Percentiles rank a stretch among this genome's conserved stretches.
Conservation (phyloP, 164 flowering plant genomes). For the Nelumbo lutea region DNA sequence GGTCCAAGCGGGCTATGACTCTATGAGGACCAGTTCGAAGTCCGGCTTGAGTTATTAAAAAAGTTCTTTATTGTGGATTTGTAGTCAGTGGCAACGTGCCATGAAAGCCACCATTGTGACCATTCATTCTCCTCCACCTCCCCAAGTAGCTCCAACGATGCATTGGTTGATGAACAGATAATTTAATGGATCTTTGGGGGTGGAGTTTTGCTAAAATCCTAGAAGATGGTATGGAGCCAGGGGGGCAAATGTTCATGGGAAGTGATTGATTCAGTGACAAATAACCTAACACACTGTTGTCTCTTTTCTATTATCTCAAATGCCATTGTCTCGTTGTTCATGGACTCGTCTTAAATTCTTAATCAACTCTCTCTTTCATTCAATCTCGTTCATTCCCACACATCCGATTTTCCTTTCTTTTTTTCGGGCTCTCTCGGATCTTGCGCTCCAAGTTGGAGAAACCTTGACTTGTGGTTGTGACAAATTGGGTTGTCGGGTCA, state of each 20-base stretch:
- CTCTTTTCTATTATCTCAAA: conserved; percentile 18
- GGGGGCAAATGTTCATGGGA: conserved; percentile 25
- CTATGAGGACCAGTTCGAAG: no score
- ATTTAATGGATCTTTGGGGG: conserved; percentile 30
- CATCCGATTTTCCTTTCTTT: no score
- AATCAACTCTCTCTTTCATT: conserved; percentile 14
- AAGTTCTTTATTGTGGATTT: no score
- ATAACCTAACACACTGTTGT: conserved; percentile 20
- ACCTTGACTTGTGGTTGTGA: no score
- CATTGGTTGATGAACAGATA: conserved; percentile 4
- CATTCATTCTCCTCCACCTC: no score
- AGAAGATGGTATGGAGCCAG: conserved; percentile 10
- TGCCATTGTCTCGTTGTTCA: conserved; percentile 32
- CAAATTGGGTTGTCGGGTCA: no score
- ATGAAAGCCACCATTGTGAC: no score
- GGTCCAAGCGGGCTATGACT: no score
- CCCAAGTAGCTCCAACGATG: conserved; percentile 8
- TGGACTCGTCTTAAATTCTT: conserved; percentile 17
- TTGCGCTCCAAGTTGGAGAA: no score
- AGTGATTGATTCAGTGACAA: conserved; percentile 17
- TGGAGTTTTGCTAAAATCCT: conserved; percentile 36
- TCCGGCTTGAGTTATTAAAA: no score
- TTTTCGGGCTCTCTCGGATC: no score
- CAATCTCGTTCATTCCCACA: background rate
- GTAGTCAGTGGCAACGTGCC: no score